Evolutionary conservation across 2,329 filamentous ascomycete species (phyloP), one percentile per base, ranked within the genome.

Genomic region (Coniochaeta prunicola): DNA sequence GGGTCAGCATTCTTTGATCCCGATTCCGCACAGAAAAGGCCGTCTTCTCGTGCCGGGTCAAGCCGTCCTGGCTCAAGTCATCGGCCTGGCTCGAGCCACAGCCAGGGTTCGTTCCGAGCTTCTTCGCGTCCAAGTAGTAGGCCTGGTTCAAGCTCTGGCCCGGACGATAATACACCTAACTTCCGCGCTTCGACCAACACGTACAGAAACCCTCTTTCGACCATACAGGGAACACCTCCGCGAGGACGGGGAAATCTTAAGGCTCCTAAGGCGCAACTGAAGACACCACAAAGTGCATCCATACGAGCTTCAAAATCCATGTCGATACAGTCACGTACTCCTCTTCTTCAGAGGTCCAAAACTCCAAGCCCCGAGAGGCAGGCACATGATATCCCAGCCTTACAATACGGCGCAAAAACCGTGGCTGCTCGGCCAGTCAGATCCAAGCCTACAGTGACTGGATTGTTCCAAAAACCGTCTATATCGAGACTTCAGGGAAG

Each of bases 1-100:
- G 77, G 82, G 9, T 91, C 90, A 0, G 85, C 83, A 58, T 92
- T 96, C 70, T 94, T 90, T 68, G 86, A 85, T 55, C 73, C 78
- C 1, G 79, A 86, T n/a, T 81, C 82, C 60, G 77, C 81, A 7
- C 82, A 82, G 73, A 58, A 33, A 57, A 78, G 80, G 19, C 82
- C 88, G 4, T 65, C 71, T 21, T 82, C 80, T 2, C 73, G 79
- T 17, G 74, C 77, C 13, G 53, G 53, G n/a, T 55, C 53, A 21
- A 55, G 53, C 13, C 53, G 53, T 34, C 53, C 53, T 28, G 53
- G 53, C 33, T 55, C 53, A 5, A 55, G 53, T 34, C 30, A 55
- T 55, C 53, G 33, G 3, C 36, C 54, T 33, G 53, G 53, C 17
- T 54, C 53, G 4, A 54, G 75, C 78, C 88, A 70, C 68, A 86